These are phyloP conservation scores for Stephanodiscus minutulus DNA, from an alignment of 108 stramenopile genomes.

Conservation along the genomic window DNA sequence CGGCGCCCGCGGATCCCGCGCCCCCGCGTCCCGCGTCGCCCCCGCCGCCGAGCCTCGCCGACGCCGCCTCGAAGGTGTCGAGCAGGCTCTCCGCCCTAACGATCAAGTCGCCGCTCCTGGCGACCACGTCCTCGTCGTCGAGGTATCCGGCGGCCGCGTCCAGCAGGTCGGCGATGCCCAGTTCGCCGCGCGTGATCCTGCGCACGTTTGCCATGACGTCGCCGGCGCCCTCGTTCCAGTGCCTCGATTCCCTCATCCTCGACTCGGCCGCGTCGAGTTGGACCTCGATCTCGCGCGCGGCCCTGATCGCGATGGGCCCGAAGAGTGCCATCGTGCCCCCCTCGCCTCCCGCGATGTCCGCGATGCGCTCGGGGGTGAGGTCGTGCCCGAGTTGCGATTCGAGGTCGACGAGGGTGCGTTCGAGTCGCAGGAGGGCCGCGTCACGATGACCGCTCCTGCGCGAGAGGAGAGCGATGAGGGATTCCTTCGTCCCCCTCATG, in stretches of 20 bases:
- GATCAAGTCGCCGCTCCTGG: slow-evolving; percentile 71
- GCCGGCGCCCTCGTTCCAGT: slow-evolving; percentile 49
- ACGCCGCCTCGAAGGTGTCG: slow-evolving; percentile 86
- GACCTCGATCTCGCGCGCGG: slow-evolving; percentile 81
- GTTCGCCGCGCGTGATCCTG: slow-evolving; percentile 76
- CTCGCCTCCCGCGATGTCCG: slow-evolving; percentile 74
- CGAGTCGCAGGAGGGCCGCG: slow-evolving; percentile 70
- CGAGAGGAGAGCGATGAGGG: slow-evolving; percentile 79
- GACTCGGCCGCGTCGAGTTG: slow-evolving; percentile 79
- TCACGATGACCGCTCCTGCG: slow-evolving; percentile 71
- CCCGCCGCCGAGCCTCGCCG: slow-evolving; percentile 64
- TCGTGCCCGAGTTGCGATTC: slow-evolving; percentile 73
- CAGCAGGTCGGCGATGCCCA: slow-evolving; percentile 65
- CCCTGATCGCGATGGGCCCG: slow-evolving; percentile 81
- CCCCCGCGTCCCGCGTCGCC: slow-evolving; percentile 22
- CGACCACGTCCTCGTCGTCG: slow-evolving; percentile 81
- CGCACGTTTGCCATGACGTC: slow-evolving; percentile 70
- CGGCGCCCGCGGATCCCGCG: slow-evolving; percentile 16
- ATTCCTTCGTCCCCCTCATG: slow-evolving; percentile 77
- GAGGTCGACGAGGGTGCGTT: slow-evolving; percentile 73
- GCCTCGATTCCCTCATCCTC: slow-evolving; percentile 53
- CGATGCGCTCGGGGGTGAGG: slow-evolving; percentile 76
- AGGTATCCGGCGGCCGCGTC: slow-evolving; percentile 78
- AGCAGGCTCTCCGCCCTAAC: slow-evolving; percentile 74
- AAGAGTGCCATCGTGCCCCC: slow-evolving; percentile 83